A percentile compares a stretch with the other conserved stretches of the same genome.
Conservation (phyloP, 306 rosid species). For the Lupinus albus region DNA sequence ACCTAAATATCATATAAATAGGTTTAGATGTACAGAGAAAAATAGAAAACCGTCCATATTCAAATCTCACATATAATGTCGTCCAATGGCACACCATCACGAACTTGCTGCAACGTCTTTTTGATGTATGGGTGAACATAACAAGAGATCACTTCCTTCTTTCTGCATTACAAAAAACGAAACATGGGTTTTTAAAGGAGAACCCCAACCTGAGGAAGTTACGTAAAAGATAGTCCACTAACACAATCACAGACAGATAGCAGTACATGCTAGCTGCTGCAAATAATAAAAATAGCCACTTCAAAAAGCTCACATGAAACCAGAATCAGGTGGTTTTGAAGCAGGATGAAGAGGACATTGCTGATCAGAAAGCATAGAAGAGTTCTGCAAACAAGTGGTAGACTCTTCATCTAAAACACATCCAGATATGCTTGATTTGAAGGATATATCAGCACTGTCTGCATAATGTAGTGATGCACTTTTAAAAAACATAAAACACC, state of each 20-base stretch:
- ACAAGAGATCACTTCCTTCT: slow-evolving; percentile 49
- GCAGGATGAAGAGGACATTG: slow-evolving; percentile 44
- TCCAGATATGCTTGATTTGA: slow-evolving; percentile 41
- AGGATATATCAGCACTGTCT: slow-evolving; percentile 55
- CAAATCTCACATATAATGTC: slow-evolving; percentile 47
- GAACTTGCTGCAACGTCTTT: slow-evolving; percentile 55
- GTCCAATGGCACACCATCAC: slow-evolving; percentile 45
- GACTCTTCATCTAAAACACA: slow-evolving; percentile 46
- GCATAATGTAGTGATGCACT: slow-evolving; percentile 40
- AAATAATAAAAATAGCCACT: slow-evolving; percentile 35
- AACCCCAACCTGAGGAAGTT: slow-evolving; percentile 24
- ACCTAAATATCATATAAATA: slow-evolving; percentile 20
- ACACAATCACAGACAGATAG: slow-evolving; percentile 35
- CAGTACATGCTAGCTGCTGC: slow-evolving; percentile 24
- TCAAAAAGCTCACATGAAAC: slow-evolving; percentile 55
- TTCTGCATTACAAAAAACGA: slow-evolving; percentile 53
- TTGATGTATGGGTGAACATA: slow-evolving; percentile 65
- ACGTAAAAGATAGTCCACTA: slow-evolving; percentile 25
- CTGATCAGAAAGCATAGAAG: slow-evolving; percentile 46
- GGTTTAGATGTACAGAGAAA: neutral
- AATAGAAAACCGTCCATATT: slow-evolving; percentile 26
- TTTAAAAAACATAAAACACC: slow-evolving; percentile 29
- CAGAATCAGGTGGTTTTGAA: slow-evolving; percentile 44
- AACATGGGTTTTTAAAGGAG: slow-evolving; percentile 24
- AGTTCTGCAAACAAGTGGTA: slow-evolving; percentile 43